Base-by-base conservation (phyloP, 306 rosid genomes). In the Citrullus mucosospermus region DNA sequence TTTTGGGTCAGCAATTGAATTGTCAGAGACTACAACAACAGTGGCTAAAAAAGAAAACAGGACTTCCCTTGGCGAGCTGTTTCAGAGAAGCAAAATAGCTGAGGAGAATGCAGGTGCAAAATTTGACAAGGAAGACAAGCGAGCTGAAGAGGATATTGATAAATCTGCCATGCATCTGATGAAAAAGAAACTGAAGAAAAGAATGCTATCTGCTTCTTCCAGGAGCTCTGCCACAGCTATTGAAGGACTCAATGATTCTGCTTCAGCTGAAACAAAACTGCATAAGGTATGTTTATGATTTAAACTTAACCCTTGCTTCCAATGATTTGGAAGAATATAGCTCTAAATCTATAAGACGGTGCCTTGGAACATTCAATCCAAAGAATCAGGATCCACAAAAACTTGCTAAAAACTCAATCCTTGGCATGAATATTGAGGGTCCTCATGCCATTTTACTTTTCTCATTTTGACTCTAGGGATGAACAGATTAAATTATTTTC, bases 11-110 rank as follows among this genome's bases (percentile, higher is more conserved):
- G 92, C 92, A 3, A 81, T 86, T 78, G 98, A 89, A 66, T 14
- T 88, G 82, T 85, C 95, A 4, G 93, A 89, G 82, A 93, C 91
- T 82, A 84, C 87, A n/a, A 43, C 83, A 2, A 43, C 83, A 2
- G 86, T 78, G 43, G 86, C 88, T 17, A 89, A 91, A 88, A 88
- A 93, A 85, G 99, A 92, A 84, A 87, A 89, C 22, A 84, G 98
- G 78, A 87, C 97, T 17, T 87, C 98, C 43, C 96, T 93, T 20
- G 97, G 93, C 4, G 97, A 89, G 85, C 91, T 93, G 11, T 93
- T 93, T 84, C 96, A 84, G 87, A 88, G 83, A 80, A 89, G 82
- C 78, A 93, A 90, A 80, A 30, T 86, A n/a, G 86, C 86, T 9
- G 92, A 90, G 76, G 96, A 93, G 80, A 88, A 76, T 79, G 73